Conservation (phyloP, 257 asterid species). For the Gentiana straminea region DNA sequence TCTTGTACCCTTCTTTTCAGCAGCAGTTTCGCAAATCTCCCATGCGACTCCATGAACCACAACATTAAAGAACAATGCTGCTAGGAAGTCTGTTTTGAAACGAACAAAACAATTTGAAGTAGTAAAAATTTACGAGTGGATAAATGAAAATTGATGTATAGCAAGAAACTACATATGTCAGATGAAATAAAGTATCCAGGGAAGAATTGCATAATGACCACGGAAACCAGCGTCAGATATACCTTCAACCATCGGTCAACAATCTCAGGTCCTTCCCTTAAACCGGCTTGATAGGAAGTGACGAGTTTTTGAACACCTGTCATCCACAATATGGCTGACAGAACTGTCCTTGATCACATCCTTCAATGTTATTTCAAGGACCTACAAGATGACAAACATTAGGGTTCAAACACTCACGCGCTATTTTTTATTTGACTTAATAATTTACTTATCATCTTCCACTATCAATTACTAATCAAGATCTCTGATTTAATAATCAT, state of each 20-base stretch:
- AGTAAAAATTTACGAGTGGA: neutral
- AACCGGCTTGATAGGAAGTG: neutral
- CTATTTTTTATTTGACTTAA: neutral
- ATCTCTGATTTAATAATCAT: too few relatives aligned
- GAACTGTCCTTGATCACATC: too few relatives aligned
- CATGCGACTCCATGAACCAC: neutral
- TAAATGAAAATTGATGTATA: neutral
- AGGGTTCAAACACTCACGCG: neutral
- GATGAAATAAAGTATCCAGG: neutral
- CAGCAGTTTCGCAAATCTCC: neutral
- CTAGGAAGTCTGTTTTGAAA: too few relatives aligned
- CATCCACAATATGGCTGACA: neutral
- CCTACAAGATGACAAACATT: too few relatives aligned
- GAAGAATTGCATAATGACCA: constrained; percentile 4
- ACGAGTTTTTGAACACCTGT: neutral
- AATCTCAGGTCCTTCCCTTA: neutral
- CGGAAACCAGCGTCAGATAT: neutral
- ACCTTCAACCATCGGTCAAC: neutral
- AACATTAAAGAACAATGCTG: neutral
- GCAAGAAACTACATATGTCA: neutral
- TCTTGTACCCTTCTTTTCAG: neutral
- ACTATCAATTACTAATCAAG: too few relatives aligned
- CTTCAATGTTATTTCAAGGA: too few relatives aligned
- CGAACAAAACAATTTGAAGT: too few relatives aligned
- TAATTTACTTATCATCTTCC: too few relatives aligned